Conservation (phyloP, 768 basidiomycete species). For the Mycena latifolia region DNA sequence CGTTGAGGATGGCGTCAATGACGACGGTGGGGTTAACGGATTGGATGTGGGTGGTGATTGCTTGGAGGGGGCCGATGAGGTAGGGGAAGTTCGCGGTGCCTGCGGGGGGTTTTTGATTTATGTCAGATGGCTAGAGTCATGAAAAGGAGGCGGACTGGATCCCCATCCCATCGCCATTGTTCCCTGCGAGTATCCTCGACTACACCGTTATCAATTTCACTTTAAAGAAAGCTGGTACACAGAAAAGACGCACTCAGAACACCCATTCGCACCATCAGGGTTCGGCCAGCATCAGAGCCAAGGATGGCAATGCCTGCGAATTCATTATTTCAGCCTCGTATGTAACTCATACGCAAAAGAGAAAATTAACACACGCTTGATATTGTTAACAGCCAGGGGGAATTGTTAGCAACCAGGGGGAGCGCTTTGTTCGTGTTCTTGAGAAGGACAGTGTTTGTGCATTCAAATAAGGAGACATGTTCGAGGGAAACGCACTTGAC, state of each 20-base stretch:
- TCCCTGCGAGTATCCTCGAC: constrained; percentile 50
- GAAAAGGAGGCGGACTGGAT: constrained; percentile 1
- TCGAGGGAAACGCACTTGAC: too few species aligned
- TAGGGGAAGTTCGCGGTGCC: constrained; percentile 51
- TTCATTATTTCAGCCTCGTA: background rate
- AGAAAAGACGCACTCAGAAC: constrained; percentile 35
- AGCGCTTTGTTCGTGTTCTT: constrained; percentile 66
- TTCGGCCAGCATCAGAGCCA: constrained; percentile 53
- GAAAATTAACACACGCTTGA: constrained; percentile 47
- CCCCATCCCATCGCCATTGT: constrained; percentile 56
- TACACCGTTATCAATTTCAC: background rate
- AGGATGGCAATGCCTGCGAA: constrained; percentile 47
- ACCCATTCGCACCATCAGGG: constrained; percentile 47
- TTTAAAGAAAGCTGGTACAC: background rate
- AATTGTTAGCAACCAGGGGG: too few species aligned
- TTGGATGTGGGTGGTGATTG: too few species aligned
- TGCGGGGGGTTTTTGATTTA: constrained; percentile 39
- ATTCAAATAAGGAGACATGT: too few species aligned
- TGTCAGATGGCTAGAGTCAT: background rate
- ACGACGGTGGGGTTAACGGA: too few species aligned
- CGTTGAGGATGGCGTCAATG: too few species aligned
- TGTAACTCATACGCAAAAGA: background rate
- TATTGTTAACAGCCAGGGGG: constrained; percentile 53
- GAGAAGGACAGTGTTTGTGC: constrained; percentile 65
- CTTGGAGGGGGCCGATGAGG: too few species aligned